Conservation (phyloP, 2,329 filamentous ascomycete species). For the Thermothelomyces thermophilus region DNA sequence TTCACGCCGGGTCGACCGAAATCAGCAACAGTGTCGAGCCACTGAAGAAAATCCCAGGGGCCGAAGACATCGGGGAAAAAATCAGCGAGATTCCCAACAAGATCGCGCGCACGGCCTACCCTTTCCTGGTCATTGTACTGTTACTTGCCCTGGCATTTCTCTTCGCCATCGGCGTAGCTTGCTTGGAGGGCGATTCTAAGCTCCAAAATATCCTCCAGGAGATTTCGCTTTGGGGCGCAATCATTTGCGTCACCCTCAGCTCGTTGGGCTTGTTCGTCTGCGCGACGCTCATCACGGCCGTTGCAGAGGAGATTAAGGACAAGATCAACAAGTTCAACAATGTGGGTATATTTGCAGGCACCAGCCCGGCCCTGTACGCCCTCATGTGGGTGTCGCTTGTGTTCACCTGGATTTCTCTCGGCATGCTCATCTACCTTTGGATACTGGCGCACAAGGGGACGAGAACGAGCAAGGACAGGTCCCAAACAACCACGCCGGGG, state of each 20-base stretch:
- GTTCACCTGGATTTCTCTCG: constrained; percentile 2
- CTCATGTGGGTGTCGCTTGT: constrained; percentile 12
- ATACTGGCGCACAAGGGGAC: not conserved
- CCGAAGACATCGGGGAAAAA: constrained; percentile 36
- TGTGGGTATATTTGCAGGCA: constrained; percentile 15
- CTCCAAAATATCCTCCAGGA: not conserved
- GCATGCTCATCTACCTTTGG: not conserved
- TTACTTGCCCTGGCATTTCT: constrained; percentile 41
- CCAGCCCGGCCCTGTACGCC: constrained; percentile 10
- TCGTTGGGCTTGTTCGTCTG: constrained; percentile 22
- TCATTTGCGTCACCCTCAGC: constrained; percentile 25
- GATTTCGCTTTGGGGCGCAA: not conserved
- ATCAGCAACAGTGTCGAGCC: constrained; percentile 42
- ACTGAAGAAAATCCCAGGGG: constrained; percentile 19
- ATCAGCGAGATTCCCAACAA: constrained; percentile 44
- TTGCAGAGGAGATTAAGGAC: constrained; percentile 11
- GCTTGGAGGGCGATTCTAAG: not conserved
- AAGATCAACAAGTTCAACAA: constrained; percentile 13
- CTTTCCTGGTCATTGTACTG: constrained; percentile 41
- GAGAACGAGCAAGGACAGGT: not conserved
- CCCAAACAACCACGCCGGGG: not conserved
- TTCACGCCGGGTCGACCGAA: constrained; percentile 6
- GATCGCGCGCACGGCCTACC: constrained; percentile 42
- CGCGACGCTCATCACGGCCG: constrained; percentile 14
- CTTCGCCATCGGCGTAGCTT: constrained; percentile 19